Conservation (phyloP, 805 yeast species). For the Saccharomyces jurei region DNA sequence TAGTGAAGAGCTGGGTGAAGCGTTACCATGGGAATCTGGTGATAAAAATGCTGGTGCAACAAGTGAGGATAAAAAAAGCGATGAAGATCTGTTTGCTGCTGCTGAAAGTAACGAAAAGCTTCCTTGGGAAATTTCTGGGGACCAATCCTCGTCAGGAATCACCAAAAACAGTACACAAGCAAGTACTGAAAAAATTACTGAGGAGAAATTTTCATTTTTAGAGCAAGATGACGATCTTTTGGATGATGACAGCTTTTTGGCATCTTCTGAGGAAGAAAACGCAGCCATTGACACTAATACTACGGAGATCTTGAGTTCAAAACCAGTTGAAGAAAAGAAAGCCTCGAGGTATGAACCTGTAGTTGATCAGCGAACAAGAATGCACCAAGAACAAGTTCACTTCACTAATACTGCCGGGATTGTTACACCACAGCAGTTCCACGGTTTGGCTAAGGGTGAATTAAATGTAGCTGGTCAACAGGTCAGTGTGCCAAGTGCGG, state of each 20-base stretch:
- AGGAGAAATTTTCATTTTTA: slow-evolving; percentile 36
- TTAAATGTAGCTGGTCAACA: neutral
- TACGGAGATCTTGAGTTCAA: neutral
- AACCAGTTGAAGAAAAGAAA: neutral
- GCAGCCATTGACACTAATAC: neutral
- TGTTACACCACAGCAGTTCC: slow-evolving; percentile 13
- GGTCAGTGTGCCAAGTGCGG: neutral
- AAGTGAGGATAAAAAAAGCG: neutral
- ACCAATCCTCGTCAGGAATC: neutral
- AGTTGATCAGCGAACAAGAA: neutral
- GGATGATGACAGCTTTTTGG: slow-evolving; percentile 34
- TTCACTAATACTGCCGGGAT: slow-evolving; percentile 5
- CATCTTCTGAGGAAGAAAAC: slow-evolving; percentile 23
- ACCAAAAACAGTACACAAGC: neutral
- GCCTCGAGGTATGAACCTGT: slow-evolving; percentile 2
- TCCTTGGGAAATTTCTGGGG: slow-evolving; percentile 5
- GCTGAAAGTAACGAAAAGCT: slow-evolving; percentile 23
- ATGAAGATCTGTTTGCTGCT: neutral
- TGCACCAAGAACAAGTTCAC: neutral
- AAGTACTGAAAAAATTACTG: slow-evolving; percentile 13
- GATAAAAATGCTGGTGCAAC: neutral
- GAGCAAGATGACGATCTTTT: slow-evolving; percentile 40
- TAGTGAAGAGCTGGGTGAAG: neutral
- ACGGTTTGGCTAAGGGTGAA: neutral
- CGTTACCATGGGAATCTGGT: slow-evolving; percentile 1